These are phyloP conservation scores for Metschnikowia arizonensis DNA, from an alignment of 805 yeast species.

Conservation along the genomic window DNA sequence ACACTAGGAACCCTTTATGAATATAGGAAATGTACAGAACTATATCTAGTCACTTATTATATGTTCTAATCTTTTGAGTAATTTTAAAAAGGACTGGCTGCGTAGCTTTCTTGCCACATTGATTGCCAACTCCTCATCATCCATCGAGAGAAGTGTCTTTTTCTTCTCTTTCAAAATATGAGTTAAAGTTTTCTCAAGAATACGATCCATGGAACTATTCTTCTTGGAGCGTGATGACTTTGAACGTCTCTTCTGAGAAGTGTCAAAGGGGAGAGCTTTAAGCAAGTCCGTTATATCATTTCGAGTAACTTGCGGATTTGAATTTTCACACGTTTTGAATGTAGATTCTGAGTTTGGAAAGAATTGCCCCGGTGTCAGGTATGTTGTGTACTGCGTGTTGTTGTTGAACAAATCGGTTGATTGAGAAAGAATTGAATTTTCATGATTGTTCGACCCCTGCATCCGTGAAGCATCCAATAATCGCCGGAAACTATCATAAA, in stretches of 20 bases:
- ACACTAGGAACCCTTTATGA: conserved; percentile 3
- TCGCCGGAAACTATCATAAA: conserved; percentile 6
- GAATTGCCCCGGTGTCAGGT: background rate
- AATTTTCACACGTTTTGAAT: background rate
- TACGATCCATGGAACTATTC: conserved; percentile 3
- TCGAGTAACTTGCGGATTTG: background rate
- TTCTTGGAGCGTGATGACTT: conserved; percentile 4
- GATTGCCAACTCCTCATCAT: conserved; percentile 15
- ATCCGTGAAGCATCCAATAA: conserved; percentile 8
- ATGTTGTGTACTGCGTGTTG: conserved; percentile 2
- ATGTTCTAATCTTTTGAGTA: conserved; percentile 15
- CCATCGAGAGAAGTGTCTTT: conserved; percentile 5
- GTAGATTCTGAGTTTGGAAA: background rate
- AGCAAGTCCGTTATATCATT: conserved; percentile 7
- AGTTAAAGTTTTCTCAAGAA: conserved; percentile 7
- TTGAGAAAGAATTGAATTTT: conserved; percentile 10
- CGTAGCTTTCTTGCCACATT: conserved; percentile 13
- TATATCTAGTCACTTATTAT: conserved; percentile 5
- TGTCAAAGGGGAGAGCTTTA: conserved; percentile 7
- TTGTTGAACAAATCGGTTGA: conserved; percentile 4
- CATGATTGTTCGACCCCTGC: background rate
- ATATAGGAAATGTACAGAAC: background rate
- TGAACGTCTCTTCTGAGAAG: background rate
- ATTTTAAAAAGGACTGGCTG: conserved; percentile 11
- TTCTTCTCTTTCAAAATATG: conserved; percentile 8